phyloP scores from a whole-genome alignment of 2,329 filamentous ascomycete species.

The Diatrype stigma region DNA sequence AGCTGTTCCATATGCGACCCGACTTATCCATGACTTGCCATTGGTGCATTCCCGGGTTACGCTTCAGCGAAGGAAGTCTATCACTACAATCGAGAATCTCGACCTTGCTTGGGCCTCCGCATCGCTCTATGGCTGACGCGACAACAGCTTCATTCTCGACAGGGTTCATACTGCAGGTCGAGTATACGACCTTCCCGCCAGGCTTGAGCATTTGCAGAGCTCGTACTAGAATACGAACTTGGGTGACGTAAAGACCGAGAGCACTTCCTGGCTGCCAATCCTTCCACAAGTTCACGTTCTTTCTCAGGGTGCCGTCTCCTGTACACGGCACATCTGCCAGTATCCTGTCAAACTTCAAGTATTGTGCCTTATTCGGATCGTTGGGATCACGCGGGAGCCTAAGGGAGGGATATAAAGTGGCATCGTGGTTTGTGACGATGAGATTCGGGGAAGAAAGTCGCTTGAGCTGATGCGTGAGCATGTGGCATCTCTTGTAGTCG shows the following conservation, averaged over 20 bases:
- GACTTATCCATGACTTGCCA: conserved; percentile 94
- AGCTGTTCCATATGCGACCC: conserved; percentile 73
- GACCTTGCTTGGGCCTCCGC: conserved; percentile 77
- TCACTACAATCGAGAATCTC: conserved; percentile 79
- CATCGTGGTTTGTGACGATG: conserved; percentile 96
- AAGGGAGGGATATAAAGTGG: conserved; percentile 90
- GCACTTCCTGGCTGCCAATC: conserved; percentile 89
- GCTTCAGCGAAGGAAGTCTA: conserved; percentile 70
- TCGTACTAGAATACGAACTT: conserved; percentile 84
- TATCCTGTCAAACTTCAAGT: conserved; percentile 95
- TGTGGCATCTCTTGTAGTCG: conserved; percentile 94
- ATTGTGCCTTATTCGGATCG: conserved; percentile 56
- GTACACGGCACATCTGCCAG: conserved; percentile 96
- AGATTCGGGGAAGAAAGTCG: conserved; percentile 93
- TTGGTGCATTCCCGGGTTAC: conserved; percentile 68
- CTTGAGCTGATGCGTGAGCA: conserved; percentile 97
- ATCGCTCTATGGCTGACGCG: conserved; percentile 81
- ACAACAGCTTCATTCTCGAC: conserved; percentile 95
- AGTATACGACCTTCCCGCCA: conserved; percentile 92
- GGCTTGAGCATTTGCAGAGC: conserved; percentile 95
- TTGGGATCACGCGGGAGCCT: conserved; percentile 63
- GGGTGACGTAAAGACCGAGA: conserved; percentile 80
- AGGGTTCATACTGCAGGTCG: conserved; percentile 98
- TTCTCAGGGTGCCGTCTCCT: conserved; percentile 87
- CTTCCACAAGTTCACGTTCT: conserved; percentile 92